Base-by-base conservation (phyloP, 805 yeast genomes). In the Zygosaccharomyces gambellarensis region DNA sequence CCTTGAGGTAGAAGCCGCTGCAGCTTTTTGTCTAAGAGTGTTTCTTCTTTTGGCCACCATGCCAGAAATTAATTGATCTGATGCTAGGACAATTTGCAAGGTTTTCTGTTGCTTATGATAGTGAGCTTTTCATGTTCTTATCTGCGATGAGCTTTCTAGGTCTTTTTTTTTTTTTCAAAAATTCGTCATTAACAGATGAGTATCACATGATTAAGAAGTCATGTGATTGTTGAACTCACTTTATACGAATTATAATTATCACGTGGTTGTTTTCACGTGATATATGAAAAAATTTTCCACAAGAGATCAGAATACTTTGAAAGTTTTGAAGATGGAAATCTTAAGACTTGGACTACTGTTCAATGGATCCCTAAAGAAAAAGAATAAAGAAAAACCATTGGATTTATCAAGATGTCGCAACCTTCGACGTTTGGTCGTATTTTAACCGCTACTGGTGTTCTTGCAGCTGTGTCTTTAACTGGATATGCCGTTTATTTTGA, bases 401-500 rank as follows among this genome's bases (percentile, higher is more conserved):
- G 5, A 17, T 19, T 30, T 21, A 12, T 7, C 23, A 42, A 27
- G 28, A 61, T 61, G 65, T 59, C 65, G 23, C 58, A 60, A 40
- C 49, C 58, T 22, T 52, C 42, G 39, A 39, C 63, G 12, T 41
- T 59, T 36, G 44, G 52, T 34, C 59, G 63, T 49, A 48, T 53
- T 27, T 38, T 61, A 31, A 49, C 71, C 58, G 67, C 67, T 69
- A 69, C 76, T 29, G 62, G 71, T 40, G 53, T 69, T 11, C 75
- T 72, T 51, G 72, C 77, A 17, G 79, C 83, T 25, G 71, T 82
- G 27, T 82, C 85, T 32, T 65, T 77, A 14, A 68, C 81, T 43
- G 89, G 87, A 14, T 92, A 94, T 71, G 87, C 92, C 49, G 73
- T 81, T 34, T 94, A 88, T 74, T 95, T 95, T 64, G 99, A 94